Evolutionary conservation across 805 yeast genomes (phyloP), one percentile per base, ranked within the genome.

Genomic region (Ogataea degrootiae): DNA sequence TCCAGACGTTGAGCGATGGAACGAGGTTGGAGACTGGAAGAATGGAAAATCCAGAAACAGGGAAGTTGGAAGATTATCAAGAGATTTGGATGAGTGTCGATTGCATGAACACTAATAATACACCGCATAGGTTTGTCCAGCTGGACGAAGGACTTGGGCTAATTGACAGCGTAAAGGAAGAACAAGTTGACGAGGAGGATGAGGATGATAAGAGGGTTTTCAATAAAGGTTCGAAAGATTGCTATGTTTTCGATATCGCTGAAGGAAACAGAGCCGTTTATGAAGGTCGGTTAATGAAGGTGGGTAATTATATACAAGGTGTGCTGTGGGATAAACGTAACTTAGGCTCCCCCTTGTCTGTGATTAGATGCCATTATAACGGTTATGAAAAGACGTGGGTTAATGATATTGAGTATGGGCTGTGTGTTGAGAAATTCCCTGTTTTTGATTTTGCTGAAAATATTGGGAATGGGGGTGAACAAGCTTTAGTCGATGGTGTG

Each of bases 51-150:
- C 73, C 76, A 1, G 70, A 51, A 1, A 68, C 77, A 1, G 74
- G 74, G 0, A 53, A 55, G n/a, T 54, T 61, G 4, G 74, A 72
- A 46, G 67, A 67, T 11, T 80, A 78, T 50, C 63, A 75, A 35
- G 85, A 80, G 59, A 67, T 76, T 23, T 80, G 86, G 86, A 60
- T 76, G 53, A 68, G 76, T 19, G 53, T 79, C 33, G 74, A 76
- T 53, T 72, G 77, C 1, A 45, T 54, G n/a, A 46, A 54, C 11
- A 56, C 68, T 34, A 48, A 68, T 1, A 70, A 73, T 38, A 67
- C 31, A 6, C 23, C 47, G 6, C 49, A 49, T 35, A 46, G 50
- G 16, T 17, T 11, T 4, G 31, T 29, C 3, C 22, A 21, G 4
- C 15, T 7, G 16, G 44, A n/a, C 6, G 39, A 21, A 14, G 21